These are phyloP conservation scores for Aspergillus versicolor DNA, from an alignment of 2,329 filamentous ascomycete genomes.

Conservation along the genomic window DNA sequence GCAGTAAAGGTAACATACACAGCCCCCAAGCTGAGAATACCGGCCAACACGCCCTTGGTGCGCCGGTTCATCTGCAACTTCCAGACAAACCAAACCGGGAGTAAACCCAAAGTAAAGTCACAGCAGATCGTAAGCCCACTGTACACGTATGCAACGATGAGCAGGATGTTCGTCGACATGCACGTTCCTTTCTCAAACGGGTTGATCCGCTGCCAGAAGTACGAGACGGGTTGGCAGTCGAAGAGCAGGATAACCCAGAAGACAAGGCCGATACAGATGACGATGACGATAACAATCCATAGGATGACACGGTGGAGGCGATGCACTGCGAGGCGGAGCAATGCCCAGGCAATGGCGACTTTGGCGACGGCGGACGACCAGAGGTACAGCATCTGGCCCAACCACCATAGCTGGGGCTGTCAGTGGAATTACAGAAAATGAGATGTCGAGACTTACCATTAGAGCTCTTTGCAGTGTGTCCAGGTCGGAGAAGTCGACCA, in stretches of 20 bases:
- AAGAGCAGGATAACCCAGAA: constrained; percentile 53
- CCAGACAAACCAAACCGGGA: constrained; percentile 56
- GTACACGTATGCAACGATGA: constrained; percentile 53
- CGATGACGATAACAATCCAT: constrained; percentile 43
- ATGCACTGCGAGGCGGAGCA: constrained; percentile 49
- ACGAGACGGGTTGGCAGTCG: constrained; percentile 50
- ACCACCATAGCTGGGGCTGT: constrained; percentile 43
- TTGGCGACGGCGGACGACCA: constrained; percentile 46
- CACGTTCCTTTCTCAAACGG: constrained; percentile 37
- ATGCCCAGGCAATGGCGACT: constrained; percentile 52
- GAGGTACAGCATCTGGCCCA: constrained; percentile 54
- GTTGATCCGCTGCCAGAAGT: constrained; percentile 47
- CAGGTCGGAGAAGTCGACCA: constrained; percentile 1
- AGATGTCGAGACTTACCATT: not conserved
- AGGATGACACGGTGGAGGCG: constrained; percentile 45
- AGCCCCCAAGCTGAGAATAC: constrained; percentile 53
- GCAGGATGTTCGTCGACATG: constrained; percentile 45
- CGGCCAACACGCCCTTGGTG: constrained; percentile 52
- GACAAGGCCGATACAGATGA: constrained; percentile 43
- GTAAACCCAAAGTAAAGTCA: constrained; percentile 53
- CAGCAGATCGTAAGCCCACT: constrained; percentile 40
- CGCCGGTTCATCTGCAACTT: constrained; percentile 53
- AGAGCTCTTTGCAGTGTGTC: not conserved
- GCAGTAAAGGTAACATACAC: constrained; percentile 35
- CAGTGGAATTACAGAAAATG: not conserved